Percentiles rank a stretch among this genome's conserved stretches.
phyloP scores from a whole-genome alignment of 495 filamentous ascomycete genomes.

The Penicillium diatomitis region DNA sequence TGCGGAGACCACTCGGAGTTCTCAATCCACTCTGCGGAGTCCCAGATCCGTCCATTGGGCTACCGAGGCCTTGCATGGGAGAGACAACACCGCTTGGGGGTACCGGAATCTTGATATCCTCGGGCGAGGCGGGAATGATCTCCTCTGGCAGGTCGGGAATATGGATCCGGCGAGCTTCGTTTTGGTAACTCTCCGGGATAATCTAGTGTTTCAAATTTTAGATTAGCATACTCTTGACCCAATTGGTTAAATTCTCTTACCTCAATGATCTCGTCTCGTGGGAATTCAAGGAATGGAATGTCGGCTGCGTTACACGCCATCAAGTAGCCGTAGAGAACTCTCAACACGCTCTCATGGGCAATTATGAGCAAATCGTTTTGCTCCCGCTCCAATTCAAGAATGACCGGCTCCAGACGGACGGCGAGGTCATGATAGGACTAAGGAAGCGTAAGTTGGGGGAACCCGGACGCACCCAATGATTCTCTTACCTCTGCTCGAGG shows the following conservation, averaged over 20 bases:
- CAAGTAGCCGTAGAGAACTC: slow-evolving; percentile 93
- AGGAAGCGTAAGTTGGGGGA: slow-evolving; percentile 6
- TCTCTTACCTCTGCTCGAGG: slow-evolving; percentile 78
- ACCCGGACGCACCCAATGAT: background rate
- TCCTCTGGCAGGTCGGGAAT: slow-evolving; percentile 55
- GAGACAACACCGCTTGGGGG: slow-evolving; percentile 48
- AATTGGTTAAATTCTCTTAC: slow-evolving; percentile 19
- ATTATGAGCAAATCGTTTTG: slow-evolving; percentile 96
- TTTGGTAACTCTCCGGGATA: slow-evolving; percentile 94
- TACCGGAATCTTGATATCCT: slow-evolving; percentile 78
- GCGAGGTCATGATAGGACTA: slow-evolving; percentile 97
- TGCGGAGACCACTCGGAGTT: slow-evolving; percentile 28
- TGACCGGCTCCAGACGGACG: slow-evolving; percentile 96
- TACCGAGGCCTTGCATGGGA: slow-evolving; percentile 40
- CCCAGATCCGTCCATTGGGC: slow-evolving; percentile 30
- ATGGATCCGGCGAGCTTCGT: slow-evolving; percentile 79
- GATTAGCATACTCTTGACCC: too few species aligned
- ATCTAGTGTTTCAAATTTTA: slow-evolving; percentile 42
- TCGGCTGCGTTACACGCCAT: slow-evolving; percentile 98
- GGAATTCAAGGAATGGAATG: slow-evolving; percentile 89
- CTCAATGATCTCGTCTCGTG: slow-evolving; percentile 95
- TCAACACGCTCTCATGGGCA: slow-evolving; percentile 91
- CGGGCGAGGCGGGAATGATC: slow-evolving; percentile 64
- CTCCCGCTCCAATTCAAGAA: slow-evolving; percentile 94
- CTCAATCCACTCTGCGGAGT: slow-evolving; percentile 35